These are phyloP conservation scores for Athelia sp. DNA, from an alignment of 1,284 basidiomycete genomes.

Conservation along the genomic window DNA sequence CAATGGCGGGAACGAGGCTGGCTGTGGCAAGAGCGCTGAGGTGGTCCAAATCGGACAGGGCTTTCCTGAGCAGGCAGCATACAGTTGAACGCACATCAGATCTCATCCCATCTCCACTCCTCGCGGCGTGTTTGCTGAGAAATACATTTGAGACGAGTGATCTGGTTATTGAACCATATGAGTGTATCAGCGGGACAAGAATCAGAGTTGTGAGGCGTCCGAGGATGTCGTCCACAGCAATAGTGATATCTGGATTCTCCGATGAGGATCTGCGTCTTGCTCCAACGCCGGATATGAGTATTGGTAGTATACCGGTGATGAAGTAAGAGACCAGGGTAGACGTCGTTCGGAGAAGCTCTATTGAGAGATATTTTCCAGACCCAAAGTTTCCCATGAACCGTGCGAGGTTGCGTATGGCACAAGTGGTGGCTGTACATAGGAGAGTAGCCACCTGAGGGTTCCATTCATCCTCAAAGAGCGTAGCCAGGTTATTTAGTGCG, in stretches of 20 bases:
- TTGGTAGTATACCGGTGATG: neutral
- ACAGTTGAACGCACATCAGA: conserved; percentile 18
- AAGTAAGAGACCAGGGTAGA: neutral
- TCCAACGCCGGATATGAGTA: neutral
- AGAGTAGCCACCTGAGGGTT: neutral
- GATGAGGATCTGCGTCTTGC: neutral
- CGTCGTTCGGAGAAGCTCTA: neutral
- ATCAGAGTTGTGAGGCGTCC: conserved; percentile 14
- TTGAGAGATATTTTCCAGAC: neutral
- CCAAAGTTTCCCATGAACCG: neutral
- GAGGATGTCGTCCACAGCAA: conserved; percentile 13
- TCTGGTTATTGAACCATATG: conserved; percentile 16
- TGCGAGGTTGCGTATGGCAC: neutral
- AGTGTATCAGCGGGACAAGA: conserved; percentile 19
- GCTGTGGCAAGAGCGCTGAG: neutral
- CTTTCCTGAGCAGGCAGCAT: conserved; percentile 7
- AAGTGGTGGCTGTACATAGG: neutral
- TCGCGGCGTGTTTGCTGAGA: neutral
- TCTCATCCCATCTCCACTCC: neutral
- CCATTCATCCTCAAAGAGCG: neutral
- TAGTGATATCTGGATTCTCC: neutral
- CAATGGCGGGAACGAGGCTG: neutral
- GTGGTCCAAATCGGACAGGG: conserved; percentile 2
- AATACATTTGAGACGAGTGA: conserved; percentile 9
- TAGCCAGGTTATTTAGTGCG: neutral